Evolutionary conservation across 345 rosid species (phyloP).

Genomic region (Brassica carinata): DNA sequence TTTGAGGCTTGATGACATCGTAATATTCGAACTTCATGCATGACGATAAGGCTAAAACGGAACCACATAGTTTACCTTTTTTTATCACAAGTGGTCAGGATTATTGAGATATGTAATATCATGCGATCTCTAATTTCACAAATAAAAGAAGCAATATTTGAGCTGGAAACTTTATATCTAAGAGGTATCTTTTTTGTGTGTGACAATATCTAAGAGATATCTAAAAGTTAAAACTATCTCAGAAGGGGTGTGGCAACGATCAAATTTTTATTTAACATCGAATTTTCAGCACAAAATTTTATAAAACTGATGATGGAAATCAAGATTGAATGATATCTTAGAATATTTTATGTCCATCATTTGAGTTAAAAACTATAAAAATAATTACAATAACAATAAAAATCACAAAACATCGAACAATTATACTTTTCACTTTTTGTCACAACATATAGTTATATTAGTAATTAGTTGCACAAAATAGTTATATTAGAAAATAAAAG

Average conservation of each 20-base stretch:
- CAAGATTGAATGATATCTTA: neutral
- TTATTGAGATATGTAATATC: neutral
- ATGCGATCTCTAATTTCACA: slow-evolving; percentile 29
- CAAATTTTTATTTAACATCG: neutral
- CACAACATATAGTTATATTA: neutral
- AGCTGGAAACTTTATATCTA: neutral
- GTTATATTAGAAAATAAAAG: neutral
- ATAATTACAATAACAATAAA: neutral
- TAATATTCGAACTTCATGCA: slow-evolving; percentile 28
- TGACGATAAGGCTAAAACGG: slow-evolving; percentile 22
- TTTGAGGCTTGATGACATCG: slow-evolving; percentile 22
- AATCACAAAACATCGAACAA: neutral
- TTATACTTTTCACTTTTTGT: neutral
- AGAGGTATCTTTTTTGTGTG: neutral
- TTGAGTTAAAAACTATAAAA: neutral
- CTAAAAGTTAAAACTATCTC: neutral
- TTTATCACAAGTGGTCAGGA: slow-evolving; percentile 19
- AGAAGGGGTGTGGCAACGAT: neutral
- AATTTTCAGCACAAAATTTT: neutral
- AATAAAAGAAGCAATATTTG: slow-evolving; percentile 1
- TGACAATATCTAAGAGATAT: too few relatives aligned
- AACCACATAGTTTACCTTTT: slow-evolving; percentile 19
- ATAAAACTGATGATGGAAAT: too few relatives aligned
- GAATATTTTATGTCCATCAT: too few relatives aligned
- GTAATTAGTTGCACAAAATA: neutral